Conservation (phyloP, 2,329 filamentous ascomycete genomes). For the Juglanconis juglandina region DNA sequence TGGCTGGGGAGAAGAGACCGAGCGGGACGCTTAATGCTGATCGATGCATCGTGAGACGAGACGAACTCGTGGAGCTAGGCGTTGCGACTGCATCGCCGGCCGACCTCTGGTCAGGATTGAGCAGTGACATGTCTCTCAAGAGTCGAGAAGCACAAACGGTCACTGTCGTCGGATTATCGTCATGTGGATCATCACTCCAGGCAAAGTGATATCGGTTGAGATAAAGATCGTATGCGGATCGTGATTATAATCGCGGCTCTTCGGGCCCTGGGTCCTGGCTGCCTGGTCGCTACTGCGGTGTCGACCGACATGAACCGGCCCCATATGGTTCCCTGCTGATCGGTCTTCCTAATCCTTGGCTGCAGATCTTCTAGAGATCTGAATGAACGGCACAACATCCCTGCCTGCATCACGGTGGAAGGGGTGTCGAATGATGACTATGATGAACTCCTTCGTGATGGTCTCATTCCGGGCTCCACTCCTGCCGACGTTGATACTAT, state of each 20-base stretch:
- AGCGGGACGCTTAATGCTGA: neutral
- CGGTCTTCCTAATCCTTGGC: slow-evolving; percentile 1
- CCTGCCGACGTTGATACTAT: slow-evolving; percentile 16
- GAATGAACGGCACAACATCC: slow-evolving; percentile 5
- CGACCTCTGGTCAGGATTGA: too few relatives aligned
- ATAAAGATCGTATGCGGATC: neutral
- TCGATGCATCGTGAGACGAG: neutral
- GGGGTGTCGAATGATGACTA: neutral
- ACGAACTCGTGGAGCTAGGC: neutral
- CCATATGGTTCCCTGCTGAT: neutral
- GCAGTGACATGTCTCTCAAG: too few relatives aligned
- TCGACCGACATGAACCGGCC: neutral
- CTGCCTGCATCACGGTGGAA: neutral
- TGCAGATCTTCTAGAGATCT: slow-evolving; percentile 4
- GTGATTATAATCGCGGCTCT: neutral
- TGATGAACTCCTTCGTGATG: slow-evolving; percentile 8
- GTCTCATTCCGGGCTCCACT: slow-evolving; percentile 22
- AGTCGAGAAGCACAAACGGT: too few relatives aligned
- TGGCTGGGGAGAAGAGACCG: neutral
- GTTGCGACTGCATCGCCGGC: neutral
- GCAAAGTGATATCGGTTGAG: too few relatives aligned
- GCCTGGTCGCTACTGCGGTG: neutral
- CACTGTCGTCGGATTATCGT: too few relatives aligned
- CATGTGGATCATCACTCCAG: too few relatives aligned
- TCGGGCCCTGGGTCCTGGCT: neutral